These are phyloP conservation scores for Lasiodiplodia citricola DNA, from an alignment of 2,329 filamentous ascomycete species.

Conservation along the genomic window DNA sequence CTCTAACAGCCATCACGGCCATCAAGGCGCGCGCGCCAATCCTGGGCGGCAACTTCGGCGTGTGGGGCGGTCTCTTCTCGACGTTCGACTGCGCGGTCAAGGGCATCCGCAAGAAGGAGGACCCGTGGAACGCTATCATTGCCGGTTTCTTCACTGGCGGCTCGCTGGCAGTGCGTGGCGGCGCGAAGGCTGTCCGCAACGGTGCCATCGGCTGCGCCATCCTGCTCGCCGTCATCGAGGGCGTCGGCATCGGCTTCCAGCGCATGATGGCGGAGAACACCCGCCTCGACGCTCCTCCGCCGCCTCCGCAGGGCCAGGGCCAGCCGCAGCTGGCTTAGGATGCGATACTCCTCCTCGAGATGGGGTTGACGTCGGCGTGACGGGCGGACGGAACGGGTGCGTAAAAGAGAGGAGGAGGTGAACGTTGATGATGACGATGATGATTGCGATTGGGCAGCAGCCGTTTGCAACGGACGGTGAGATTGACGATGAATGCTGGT, in stretches of 20 bases:
- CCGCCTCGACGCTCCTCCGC: conserved; percentile 69
- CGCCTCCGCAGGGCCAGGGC: conserved; percentile 42
- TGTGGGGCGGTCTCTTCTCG: conserved; percentile 95
- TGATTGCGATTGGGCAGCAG: background rate
- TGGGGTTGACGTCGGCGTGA: conserved; percentile 23
- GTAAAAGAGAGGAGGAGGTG: background rate
- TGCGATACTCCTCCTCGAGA: conserved; percentile 21
- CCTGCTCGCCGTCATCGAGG: conserved; percentile 93
- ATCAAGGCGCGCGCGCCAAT: conserved; percentile 98
- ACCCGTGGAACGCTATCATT: conserved; percentile 97
- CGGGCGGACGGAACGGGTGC: background rate
- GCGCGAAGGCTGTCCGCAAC: conserved; percentile 89
- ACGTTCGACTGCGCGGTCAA: conserved; percentile 98
- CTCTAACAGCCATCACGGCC: conserved; percentile 73
- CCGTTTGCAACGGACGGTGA: background rate
- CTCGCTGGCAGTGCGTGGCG: conserved; percentile 87
- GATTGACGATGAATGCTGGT: background rate
- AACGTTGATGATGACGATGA: background rate
- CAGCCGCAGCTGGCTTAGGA: conserved; percentile 27
- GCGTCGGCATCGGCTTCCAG: conserved; percentile 94
- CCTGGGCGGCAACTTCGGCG: conserved; percentile 95
- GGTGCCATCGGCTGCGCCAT: conserved; percentile 96
- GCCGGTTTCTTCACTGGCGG: conserved; percentile 97
- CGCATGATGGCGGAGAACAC: conserved; percentile 92
- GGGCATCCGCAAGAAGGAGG: conserved; percentile 89